Base-by-base conservation (phyloP, 2,329 filamentous ascomycete species). In the Phialophora expanda region DNA sequence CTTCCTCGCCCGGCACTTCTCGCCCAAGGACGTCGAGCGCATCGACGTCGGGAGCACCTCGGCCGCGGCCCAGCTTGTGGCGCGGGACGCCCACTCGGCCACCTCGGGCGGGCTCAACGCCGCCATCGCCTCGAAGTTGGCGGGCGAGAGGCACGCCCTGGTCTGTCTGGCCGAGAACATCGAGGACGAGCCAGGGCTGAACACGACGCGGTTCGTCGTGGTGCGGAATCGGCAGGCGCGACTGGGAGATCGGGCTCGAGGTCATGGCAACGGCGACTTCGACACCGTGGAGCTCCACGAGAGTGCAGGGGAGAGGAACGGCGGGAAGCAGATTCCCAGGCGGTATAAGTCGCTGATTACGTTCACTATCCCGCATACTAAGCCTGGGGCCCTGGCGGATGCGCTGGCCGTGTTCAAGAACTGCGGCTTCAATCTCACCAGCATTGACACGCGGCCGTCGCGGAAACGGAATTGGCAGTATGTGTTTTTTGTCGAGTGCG, bases 401-500 rank as follows among this genome's bases (percentile, higher is more conserved):
- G 90, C 89, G 32, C 82, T 98, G 65, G 85, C 89, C 58, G 91
- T 92, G 63, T 98, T 98, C 79, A 88, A 88, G 69, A 82, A 81
- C 7, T 84, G 86, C 71, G 84, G 85, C 4, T 83, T 97, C 64
- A 96, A 97, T 76, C 80, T 98, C 71, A 97, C 93, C 32, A 94
- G 90, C 76, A 96, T 98, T 77, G 93, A 93, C 76, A 93, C 91
- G 70, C 81, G 94, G 69, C 94, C 94, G 4, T 62, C 59, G 48
- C 62, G 64, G 34, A 65, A 62, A 41, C 61, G 65, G 30, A 70
- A 66, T 41, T 98, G 96, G 86, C 89, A 96, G 76, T 98, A 98
- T 79, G 86, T 97, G 44, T 97, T 98, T 80, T 93, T 98, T 75
- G 89, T 97, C 32, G 94, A 98, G 81, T 93, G 96, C 73, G 86